phyloP scores from a whole-genome alignment of 805 yeast species.

The Yarrowia sp. region DNA sequence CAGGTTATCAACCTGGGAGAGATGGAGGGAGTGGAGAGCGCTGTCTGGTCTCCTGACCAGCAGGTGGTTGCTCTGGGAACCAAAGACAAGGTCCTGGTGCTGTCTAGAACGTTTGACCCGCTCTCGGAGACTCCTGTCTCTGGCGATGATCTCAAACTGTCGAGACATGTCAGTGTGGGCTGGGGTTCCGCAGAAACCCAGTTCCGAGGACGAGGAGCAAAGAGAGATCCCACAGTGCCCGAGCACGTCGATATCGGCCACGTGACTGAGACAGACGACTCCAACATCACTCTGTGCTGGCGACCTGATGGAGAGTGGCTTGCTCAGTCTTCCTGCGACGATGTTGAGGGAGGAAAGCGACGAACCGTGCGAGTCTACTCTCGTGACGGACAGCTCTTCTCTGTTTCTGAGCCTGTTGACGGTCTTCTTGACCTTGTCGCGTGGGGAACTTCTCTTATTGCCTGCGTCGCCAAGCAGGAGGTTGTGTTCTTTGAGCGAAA shows the following conservation, averaged over 20 bases:
- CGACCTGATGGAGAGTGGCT: constrained; percentile 91
- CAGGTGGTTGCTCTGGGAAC: constrained; percentile 76
- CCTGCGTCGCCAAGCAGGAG: constrained; percentile 63
- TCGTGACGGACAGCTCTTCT: constrained; percentile 68
- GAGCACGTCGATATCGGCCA: constrained; percentile 68
- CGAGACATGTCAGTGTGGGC: constrained; percentile 91
- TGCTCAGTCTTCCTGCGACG: constrained; percentile 63
- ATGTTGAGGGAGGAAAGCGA: constrained; percentile 43
- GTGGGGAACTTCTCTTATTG: constrained; percentile 88
- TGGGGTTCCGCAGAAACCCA: constrained; percentile 99
- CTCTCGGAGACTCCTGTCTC: constrained; percentile 61
- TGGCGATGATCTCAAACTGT: constrained; percentile 61
- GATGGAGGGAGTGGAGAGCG: constrained; percentile 63
- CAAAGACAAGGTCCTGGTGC: constrained; percentile 53
- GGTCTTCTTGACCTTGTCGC: constrained; percentile 69
- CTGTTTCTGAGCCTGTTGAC: constrained; percentile 87
- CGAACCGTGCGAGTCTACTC: constrained; percentile 81
- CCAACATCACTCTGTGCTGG: constrained; percentile 66
- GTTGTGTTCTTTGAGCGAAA: constrained; percentile 87
- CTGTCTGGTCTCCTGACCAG: constrained; percentile 89
- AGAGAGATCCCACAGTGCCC: constrained; percentile 86
- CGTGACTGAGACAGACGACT: constrained; percentile 53
- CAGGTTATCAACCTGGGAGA: constrained; percentile 57
- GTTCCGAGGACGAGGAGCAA: constrained; percentile 89
- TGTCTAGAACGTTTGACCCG: constrained; percentile 78